Base-by-base conservation (phyloP, 78 protist genomes). In the Cavenderia fasciculata region DNA sequence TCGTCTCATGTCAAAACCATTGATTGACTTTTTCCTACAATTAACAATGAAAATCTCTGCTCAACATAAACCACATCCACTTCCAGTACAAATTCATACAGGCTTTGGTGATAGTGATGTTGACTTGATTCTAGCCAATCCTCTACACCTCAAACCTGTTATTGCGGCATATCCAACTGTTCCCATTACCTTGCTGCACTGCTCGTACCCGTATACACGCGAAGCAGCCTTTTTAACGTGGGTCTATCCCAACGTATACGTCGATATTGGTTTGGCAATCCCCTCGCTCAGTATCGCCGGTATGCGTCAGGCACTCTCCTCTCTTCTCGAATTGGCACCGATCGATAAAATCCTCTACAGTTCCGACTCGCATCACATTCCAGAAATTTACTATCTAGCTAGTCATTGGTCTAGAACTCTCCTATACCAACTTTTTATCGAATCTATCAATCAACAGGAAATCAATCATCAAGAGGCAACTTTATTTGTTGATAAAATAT, bases 41-140 rank as follows among this genome's bases (percentile, higher is more conserved):
- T 16, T 82, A 59, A 59, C 90, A 40, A 52, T 82, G 90, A 71
- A 59, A 5, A 71, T 82, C 6, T 44, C 34, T 31, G 18, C 69
- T 29, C 40, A 19, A n/a, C 6, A 16, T 12, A 25, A n/a, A 21
- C 29, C 8, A 40, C 43, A 33, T 2, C 90, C 90, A 41, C 29
- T 82, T 5, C 90, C 90, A 7, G 8, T 82, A 19, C 90, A 82
- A 47, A 82, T 82, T 41, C 90, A 82, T 51, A 82, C 90, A 27
- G 90, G 90, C 10, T 82, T 36, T 31, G 90, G 90, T 27, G 90
- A 82, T 25, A 47, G n/a, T 38, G 90, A 82, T 49, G 10, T 82
- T 2, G 34, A 44, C 16, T 43, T 82, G 51, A 72, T 68, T 19
- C 36, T 52, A 29, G 34, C 78, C 6, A 82, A 82, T 44, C 90